These are phyloP conservation scores for Melanomma pulvis-pyrius DNA, from an alignment of 495 filamentous ascomycete genomes.

Conservation along the genomic window DNA sequence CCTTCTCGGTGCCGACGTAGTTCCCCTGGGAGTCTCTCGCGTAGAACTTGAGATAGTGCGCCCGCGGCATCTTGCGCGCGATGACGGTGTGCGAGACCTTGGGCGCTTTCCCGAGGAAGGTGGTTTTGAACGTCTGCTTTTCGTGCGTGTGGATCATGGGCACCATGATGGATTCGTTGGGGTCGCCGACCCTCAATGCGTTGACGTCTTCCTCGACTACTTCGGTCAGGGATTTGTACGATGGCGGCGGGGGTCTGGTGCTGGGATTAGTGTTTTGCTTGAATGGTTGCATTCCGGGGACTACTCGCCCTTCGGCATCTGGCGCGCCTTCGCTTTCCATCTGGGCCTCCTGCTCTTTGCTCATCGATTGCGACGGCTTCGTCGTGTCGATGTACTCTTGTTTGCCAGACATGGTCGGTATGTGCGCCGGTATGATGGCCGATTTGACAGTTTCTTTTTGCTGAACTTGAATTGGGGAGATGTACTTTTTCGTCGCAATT, in stretches of 20 bases:
- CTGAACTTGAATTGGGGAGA: not conserved
- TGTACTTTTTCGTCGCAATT: not conserved
- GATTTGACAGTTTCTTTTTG: not conserved
- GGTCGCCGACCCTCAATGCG: slow-evolving; percentile 25
- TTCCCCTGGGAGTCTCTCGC: slow-evolving; percentile 33
- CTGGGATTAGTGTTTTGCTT: not conserved
- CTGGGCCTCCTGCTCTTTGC: slow-evolving; percentile 2
- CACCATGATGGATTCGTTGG: slow-evolving; percentile 26
- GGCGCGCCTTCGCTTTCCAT: not conserved
- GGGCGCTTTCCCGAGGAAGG: not conserved
- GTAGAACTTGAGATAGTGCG: slow-evolving; percentile 30
- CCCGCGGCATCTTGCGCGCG: slow-evolving; percentile 34
- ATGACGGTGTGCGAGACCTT: slow-evolving; percentile 18
- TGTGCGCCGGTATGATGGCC: too few relatives aligned
- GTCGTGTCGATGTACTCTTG: not conserved
- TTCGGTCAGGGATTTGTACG: slow-evolving; percentile 8
- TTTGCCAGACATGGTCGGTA: not conserved
- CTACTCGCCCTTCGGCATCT: slow-evolving; percentile 8
- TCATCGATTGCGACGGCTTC: not conserved
- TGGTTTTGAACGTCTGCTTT: slow-evolving; percentile 22
- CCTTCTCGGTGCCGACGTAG: slow-evolving; percentile 32
- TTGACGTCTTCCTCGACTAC: slow-evolving; percentile 14
- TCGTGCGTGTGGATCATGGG: slow-evolving; percentile 29
- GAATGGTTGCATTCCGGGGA: not conserved
- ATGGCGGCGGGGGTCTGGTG: not conserved